Evolutionary conservation across 1,284 basidiomycete species (phyloP).

Genomic region (Inonotus obliquus): DNA sequence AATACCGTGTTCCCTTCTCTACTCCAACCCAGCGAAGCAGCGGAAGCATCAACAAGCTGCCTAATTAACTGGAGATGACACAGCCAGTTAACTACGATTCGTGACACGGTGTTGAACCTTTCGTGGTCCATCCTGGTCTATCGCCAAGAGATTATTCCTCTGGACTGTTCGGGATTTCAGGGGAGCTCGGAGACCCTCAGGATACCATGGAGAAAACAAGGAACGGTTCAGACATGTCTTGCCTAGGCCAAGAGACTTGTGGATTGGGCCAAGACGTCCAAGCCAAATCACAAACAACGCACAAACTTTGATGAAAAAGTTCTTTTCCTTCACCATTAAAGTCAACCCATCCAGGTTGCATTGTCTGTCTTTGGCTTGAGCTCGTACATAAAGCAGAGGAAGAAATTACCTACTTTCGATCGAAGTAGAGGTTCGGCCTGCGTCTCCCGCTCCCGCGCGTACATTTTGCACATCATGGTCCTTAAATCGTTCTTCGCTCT

Average conservation of each 20-base stretch:
- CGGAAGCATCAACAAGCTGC: too few relatives aligned
- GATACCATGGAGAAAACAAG: not conserved
- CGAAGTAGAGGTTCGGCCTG: not conserved
- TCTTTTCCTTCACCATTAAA: constrained; percentile 24
- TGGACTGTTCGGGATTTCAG: not conserved
- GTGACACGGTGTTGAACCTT: not conserved
- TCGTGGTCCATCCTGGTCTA: not conserved
- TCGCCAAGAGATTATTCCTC: not conserved
- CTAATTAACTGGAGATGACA: too few relatives aligned
- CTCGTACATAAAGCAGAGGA: not conserved
- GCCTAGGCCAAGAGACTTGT: not conserved
- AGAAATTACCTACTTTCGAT: not conserved
- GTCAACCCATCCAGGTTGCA: not conserved
- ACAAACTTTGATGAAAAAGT: constrained; percentile 30
- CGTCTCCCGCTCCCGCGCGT: not conserved
- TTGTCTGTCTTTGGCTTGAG: not conserved
- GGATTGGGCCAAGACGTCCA: not conserved
- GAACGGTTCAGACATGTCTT: too few relatives aligned
- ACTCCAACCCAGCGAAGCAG: too few relatives aligned
- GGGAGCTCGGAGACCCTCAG: not conserved
- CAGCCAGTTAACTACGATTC: not conserved
- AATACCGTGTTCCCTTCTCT: too few relatives aligned
- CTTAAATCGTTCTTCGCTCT: constrained; percentile 27
- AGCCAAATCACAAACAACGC: not conserved
- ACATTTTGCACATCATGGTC: constrained; percentile 25